Evolutionary conservation across 176 grass and related monocot genomes (phyloP).

Genomic region (Paspalum vaginatum): DNA sequence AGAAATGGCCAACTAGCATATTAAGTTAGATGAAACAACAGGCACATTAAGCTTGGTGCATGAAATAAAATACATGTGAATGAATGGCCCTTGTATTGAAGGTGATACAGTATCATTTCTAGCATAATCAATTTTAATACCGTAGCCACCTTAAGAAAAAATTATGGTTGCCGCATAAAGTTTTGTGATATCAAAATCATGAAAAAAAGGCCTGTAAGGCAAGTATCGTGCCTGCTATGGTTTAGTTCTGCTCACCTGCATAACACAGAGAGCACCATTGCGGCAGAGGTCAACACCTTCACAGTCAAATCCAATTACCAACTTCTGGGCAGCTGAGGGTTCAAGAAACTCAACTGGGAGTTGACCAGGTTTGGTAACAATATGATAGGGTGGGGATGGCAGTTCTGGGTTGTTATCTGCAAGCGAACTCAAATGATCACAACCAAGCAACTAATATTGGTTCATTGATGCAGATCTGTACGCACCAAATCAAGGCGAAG

Average conservation of each 20-base stretch:
- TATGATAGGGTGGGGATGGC: slow-evolving; percentile 51
- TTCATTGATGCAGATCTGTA: background rate
- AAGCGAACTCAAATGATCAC: slow-evolving; percentile 34
- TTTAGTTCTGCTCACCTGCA: slow-evolving; percentile 77
- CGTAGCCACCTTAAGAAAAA: background rate
- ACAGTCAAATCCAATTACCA: slow-evolving; percentile 88
- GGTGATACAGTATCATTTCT: background rate
- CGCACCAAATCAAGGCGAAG: background rate
- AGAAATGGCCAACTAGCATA: background rate
- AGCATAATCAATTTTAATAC: background rate
- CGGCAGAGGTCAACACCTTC: slow-evolving; percentile 97
- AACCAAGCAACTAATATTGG: background rate
- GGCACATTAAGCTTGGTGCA: background rate
- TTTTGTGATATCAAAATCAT: background rate
- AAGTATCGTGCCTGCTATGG: background rate
- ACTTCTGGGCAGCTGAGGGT: slow-evolving; percentile 60
- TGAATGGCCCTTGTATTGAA: background rate
- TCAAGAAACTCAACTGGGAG: slow-evolving; percentile 85
- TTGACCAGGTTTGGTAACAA: slow-evolving; percentile 74
- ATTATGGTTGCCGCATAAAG: background rate
- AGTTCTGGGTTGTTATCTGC: slow-evolving; percentile 53
- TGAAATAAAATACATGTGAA: background rate
- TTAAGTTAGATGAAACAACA: slow-evolving; percentile 19
- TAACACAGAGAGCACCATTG: slow-evolving; percentile 85
- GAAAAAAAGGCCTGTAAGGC: background rate